These are phyloP conservation scores for Flueggea neowawraea DNA, from an alignment of 441 rosid genomes.

Conservation along the genomic window DNA sequence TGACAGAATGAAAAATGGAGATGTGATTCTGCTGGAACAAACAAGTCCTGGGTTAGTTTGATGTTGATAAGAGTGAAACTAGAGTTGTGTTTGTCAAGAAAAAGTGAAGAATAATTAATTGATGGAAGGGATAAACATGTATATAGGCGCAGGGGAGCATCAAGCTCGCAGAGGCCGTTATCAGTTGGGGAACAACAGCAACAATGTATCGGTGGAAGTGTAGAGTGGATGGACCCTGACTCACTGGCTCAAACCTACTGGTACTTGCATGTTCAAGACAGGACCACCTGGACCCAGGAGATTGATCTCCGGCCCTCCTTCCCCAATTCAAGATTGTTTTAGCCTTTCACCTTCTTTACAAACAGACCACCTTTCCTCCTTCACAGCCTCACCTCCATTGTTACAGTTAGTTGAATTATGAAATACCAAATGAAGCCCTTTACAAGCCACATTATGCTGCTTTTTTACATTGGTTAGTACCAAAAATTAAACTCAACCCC, in stretches of 20 bases:
- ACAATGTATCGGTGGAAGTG: constrained; percentile 31
- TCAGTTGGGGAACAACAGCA: constrained; percentile 46
- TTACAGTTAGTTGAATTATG: too few relatives aligned
- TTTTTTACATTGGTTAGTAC: too few relatives aligned
- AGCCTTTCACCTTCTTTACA: neutral
- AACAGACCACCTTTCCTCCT: neutral
- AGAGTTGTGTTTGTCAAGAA: neutral
- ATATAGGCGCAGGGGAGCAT: constrained; percentile 40
- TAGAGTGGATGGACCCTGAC: constrained; percentile 70
- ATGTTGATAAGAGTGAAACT: too few relatives aligned
- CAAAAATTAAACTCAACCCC: too few relatives aligned
- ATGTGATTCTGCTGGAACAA: too few relatives aligned
- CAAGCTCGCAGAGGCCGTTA: constrained; percentile 28
- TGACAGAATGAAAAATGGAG: too few relatives aligned
- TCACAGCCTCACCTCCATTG: neutral
- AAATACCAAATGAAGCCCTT: too few relatives aligned
- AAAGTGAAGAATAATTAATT: constrained; percentile 12
- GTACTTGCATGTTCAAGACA: constrained; percentile 83
- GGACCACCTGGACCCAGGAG: constrained; percentile 90
- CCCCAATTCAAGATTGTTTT: constrained; percentile 26
- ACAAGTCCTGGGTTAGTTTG: too few relatives aligned
- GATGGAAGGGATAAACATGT: neutral
- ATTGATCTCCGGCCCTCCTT: constrained; percentile 73
- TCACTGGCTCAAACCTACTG: constrained; percentile 89
- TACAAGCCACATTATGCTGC: too few relatives aligned